phyloP scores from a whole-genome alignment of 345 rosid genomes.

The Psidium friedrichsthalianum region DNA sequence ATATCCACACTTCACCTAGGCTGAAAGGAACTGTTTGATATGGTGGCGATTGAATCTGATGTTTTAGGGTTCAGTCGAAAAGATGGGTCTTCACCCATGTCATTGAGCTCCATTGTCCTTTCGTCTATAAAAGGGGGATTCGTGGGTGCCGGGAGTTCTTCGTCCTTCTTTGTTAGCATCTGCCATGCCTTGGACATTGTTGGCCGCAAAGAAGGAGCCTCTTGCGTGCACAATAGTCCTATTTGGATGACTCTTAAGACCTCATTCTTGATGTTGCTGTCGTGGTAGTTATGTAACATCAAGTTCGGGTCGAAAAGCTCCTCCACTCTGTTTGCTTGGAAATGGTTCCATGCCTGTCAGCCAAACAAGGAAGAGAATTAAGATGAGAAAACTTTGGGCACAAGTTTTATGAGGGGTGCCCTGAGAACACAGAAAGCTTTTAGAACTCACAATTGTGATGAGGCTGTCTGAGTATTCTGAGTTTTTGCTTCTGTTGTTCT shows the following conservation, averaged over 20 bases:
- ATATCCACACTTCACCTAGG: slow-evolving; percentile 41
- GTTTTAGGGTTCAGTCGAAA: slow-evolving; percentile 27
- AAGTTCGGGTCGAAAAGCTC: slow-evolving; percentile 67
- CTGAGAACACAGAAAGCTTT: neutral
- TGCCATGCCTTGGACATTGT: slow-evolving; percentile 66
- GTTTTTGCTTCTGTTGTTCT: slow-evolving; percentile 59
- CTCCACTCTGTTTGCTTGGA: slow-evolving; percentile 53
- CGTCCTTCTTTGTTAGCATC: slow-evolving; percentile 61
- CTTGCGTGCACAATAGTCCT: slow-evolving; percentile 82
- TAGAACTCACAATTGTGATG: slow-evolving; percentile 48
- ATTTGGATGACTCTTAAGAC: slow-evolving; percentile 55
- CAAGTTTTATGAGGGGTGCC: neutral
- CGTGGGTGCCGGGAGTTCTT: slow-evolving; percentile 51
- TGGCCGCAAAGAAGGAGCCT: slow-evolving; percentile 56
- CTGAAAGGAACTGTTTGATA: slow-evolving; percentile 52
- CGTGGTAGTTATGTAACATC: slow-evolving; percentile 23
- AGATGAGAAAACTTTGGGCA: neutral
- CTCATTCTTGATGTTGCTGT: slow-evolving; percentile 39
- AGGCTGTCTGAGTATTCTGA: slow-evolving; percentile 77
- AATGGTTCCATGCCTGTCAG: slow-evolving; percentile 65
- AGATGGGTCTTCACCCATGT: slow-evolving; percentile 20
- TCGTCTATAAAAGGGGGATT: slow-evolving; percentile 88
- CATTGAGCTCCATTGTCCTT: slow-evolving; percentile 65
- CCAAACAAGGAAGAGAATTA: neutral
- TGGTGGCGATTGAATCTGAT: slow-evolving; percentile 45